Evolutionary conservation across 83 land plant species (phyloP), one percentile per base, ranked within the genome.

Genomic region (Isoetes engelmannii): DNA sequence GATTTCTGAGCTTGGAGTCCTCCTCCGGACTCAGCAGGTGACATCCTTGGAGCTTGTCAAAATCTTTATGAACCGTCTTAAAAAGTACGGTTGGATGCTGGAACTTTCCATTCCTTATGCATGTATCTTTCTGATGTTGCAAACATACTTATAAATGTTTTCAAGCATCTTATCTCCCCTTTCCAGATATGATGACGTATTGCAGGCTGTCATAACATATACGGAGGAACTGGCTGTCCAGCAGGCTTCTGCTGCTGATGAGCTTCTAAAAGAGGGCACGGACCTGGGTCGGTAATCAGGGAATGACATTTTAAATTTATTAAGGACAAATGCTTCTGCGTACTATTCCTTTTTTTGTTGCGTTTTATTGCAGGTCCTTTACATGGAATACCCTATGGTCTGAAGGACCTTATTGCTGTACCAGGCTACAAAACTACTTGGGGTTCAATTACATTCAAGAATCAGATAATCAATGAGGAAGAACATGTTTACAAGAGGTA

Each of bases 401-500:
- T 89, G 70, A 89, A 89, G 66, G 94, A 89, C 74, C 84, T 84
- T 51, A 79, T 84, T 18, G 75, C 94, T 18, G 94, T 89, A 18
- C 94, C 94, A 10, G 68, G 71, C 7, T 86, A 89, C 54, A 86
- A 65, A 66, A 89, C 94, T 13, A 89, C 94, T 50, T 89, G 90
- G 90, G 90, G 94, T 6, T 84, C 90, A 19, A 78, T 7, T 47
- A 46, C 74, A 54, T 89, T 84, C 51, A 82, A 84, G 72, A 63
- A 89, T 72, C 94, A 89, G 74, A 68, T 82, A 41, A 72, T 89
- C 70, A 74, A 86, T 57, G 62, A 67, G 53, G 90, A 89, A 73
- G 85, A 90, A 71, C 86, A 87, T 88, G 87, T 89, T 19, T 89
- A 86, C 70, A 78, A 84, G 65, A 84, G 80, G 89, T 89, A 28